phyloP scores from a whole-genome alignment of 2,329 filamentous ascomycete species.

The Beauveria asiatica region DNA sequence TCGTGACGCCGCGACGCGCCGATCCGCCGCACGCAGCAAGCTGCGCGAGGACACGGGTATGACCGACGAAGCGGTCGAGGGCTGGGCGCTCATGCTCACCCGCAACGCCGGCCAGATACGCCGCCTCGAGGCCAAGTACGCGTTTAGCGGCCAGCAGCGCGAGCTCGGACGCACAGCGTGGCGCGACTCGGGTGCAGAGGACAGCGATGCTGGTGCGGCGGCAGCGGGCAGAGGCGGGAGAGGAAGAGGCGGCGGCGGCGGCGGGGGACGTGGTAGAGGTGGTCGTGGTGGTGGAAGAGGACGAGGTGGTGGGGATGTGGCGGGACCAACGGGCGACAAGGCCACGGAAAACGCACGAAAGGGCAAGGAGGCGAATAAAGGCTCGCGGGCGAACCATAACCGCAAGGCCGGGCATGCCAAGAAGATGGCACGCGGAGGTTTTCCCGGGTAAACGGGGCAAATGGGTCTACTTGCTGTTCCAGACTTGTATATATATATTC shows the following conservation, averaged over 20 bases:
- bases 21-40: conserved; percentile 51
- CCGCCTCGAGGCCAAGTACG: conserved; percentile 62
- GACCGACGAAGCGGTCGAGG: conserved; percentile 90
- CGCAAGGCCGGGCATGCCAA: conserved; percentile 60
- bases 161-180: conserved; percentile 60
- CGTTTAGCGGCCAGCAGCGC: conserved; percentile 58
- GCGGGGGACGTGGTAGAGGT: conserved; percentile 37
- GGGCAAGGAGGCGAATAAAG: conserved; percentile 75
- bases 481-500: neutral
- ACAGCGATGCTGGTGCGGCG: conserved; percentile 41
- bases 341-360: conserved; percentile 63
- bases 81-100: conserved; percentile 81
- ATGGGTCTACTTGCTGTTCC: neutral
- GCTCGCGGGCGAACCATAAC: conserved; percentile 78
- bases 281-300: conserved; percentile 41
- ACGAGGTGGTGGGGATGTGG: conserved; percentile 49
- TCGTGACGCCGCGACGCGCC: conserved; percentile 61
- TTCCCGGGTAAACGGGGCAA: conserved; percentile 16
- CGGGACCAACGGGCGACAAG: conserved; percentile 58
- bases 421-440: conserved; percentile 52
- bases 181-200: conserved; percentile 49
- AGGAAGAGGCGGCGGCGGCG: conserved; percentile 38
- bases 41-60: conserved; percentile 72
- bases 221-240: conserved; percentile 29
- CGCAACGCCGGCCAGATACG: conserved; percentile 62